Percentiles rank a stretch among this genome's conserved stretches.
Conservation (phyloP, 2,329 filamentous ascomycete genomes). For the Ophiosphaerella korrae region DNA sequence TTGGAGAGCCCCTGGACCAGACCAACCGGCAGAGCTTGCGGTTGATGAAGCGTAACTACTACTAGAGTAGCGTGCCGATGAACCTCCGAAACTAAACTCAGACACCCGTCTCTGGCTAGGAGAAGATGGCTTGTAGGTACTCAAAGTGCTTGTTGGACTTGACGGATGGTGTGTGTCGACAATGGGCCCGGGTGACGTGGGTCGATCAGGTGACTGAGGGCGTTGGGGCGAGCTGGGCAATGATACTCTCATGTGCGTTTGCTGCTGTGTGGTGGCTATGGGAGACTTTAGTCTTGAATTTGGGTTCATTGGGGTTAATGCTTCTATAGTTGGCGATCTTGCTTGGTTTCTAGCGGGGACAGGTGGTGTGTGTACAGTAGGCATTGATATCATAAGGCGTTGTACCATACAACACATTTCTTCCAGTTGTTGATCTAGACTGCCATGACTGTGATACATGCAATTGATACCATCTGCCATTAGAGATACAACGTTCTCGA, state of each 20-base stretch:
- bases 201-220: conserved; percentile 3
- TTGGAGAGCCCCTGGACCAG: conserved; percentile 10
- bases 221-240: conserved; percentile 9
- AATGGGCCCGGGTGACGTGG: conserved; percentile 3
- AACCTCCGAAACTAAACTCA: conserved; percentile 57
- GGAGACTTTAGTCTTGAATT: not conserved
- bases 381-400: conserved; percentile 26
- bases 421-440: conserved; percentile 34
- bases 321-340: conserved; percentile 21
- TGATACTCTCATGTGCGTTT: conserved; percentile 2
- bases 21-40: conserved; percentile 50
- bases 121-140: conserved; percentile 12
- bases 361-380: conserved; percentile 10
- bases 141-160: conserved; percentile 8
- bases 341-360: conserved; percentile 20
- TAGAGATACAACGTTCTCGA: conserved; percentile 36
- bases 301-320: not conserved
- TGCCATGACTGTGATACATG: conserved; percentile 29
- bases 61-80: conserved; percentile 82
- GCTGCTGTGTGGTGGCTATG: not conserved
- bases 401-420: conserved; percentile 37
- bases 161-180: conserved; percentile 8
- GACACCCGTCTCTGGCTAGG: conserved; percentile 27
- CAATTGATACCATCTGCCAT: conserved; percentile 42
- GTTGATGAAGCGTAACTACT: conserved; percentile 78